These are phyloP conservation scores for Cyberlindnera americana DNA, from an alignment of 805 yeast species.

Conservation along the genomic window DNA sequence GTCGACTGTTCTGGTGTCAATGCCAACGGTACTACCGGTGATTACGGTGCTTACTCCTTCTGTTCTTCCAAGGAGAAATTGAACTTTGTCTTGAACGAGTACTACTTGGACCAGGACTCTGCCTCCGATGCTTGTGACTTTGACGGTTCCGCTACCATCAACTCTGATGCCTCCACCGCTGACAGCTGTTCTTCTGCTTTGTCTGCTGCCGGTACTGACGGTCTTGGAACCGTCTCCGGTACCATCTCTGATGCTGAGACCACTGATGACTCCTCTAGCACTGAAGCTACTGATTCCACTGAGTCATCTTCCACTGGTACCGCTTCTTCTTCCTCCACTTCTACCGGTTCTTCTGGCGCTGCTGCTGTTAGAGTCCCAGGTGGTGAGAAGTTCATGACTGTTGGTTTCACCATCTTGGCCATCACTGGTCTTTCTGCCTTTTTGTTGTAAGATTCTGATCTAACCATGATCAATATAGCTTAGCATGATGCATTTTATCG, in stretches of 20 bases:
- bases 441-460: conserved; percentile 26
- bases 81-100: conserved; percentile 60
- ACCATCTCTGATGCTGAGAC: conserved; percentile 11
- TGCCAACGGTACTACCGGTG: conserved; percentile 60
- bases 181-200: conserved; percentile 55
- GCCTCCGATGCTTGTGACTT: conserved; percentile 57
- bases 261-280: conserved; percentile 13
- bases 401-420: conserved; percentile 31
- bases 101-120: conserved; percentile 48
- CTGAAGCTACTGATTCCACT: conserved; percentile 15
- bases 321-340: conserved; percentile 23
- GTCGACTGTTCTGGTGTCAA: conserved; percentile 58
- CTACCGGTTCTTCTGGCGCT: conserved; percentile 21
- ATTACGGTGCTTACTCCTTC: conserved; percentile 71
- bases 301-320: conserved; percentile 16
- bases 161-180: conserved; percentile 43
- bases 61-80: conserved; percentile 64
- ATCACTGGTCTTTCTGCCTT: conserved; percentile 38
- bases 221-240: conserved; percentile 50
- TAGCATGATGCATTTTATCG: background rate
- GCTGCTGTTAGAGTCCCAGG: conserved; percentile 29
- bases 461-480: background rate
- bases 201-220: conserved; percentile 65
- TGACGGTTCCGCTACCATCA: conserved; percentile 61
- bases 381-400: conserved; percentile 30